Evolutionary conservation across 2,329 filamentous ascomycete species (phyloP).

Genomic region (Teratosphaeria zuluensis): DNA sequence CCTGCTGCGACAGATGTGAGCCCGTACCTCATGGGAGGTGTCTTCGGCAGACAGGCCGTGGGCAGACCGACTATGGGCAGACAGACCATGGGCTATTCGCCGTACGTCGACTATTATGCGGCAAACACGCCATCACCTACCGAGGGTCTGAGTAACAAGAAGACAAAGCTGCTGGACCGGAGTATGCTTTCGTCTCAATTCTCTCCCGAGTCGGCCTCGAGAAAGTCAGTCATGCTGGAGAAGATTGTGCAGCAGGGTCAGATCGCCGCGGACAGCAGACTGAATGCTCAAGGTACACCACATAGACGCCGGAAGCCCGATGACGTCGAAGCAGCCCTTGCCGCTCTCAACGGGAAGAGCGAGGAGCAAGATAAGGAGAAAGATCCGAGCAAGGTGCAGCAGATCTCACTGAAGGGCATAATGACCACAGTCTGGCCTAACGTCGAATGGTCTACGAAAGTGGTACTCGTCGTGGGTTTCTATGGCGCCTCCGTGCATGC

Average conservation of each 20-base stretch:
- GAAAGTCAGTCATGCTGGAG: not conserved
- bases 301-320: not conserved
- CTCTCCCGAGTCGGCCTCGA: not conserved
- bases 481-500: constrained; percentile 55
- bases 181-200: not conserved
- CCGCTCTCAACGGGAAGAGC: not conserved
- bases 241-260: not conserved
- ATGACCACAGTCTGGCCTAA: constrained; percentile 57
- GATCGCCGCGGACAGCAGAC: not conserved
- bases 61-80: not conserved
- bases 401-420: constrained; percentile 4
- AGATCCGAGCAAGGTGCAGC: not conserved
- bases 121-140: not conserved
- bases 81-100: not conserved
- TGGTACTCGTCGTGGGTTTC: constrained; percentile 51
- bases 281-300: not conserved
- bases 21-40: constrained; percentile 15
- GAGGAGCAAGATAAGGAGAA: constrained; percentile 2
- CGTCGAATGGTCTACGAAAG: constrained; percentile 43
- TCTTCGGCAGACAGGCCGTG: constrained; percentile 1
- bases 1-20: constrained; percentile 18
- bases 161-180: not conserved
- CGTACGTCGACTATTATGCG: not conserved
- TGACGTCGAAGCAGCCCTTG: not conserved
- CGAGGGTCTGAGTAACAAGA: not conserved